Percentiles rank a stretch among this genome's conserved stretches.
Conservation (phyloP, 2,329 filamentous ascomycete species). For the Uncinocarpus reesii region DNA sequence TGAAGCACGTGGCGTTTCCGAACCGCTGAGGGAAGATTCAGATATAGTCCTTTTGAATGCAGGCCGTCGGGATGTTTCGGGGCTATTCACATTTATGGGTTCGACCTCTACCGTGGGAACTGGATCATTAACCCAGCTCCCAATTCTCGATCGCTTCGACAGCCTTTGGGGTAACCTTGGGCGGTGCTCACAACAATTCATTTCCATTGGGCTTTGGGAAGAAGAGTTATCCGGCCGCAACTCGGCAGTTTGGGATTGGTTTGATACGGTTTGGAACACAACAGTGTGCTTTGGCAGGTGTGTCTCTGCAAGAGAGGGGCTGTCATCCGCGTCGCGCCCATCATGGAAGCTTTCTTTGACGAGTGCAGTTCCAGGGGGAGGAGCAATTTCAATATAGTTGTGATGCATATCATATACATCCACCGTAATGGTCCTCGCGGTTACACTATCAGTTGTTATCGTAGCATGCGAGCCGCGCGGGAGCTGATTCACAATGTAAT, state of each 20-base stretch:
- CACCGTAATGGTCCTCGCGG: conserved; percentile 39
- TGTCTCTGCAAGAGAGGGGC: conserved; percentile 4
- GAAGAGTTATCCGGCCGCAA: conserved; percentile 21
- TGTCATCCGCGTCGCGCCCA: conserved; percentile 39
- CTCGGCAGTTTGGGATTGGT: conserved; percentile 31
- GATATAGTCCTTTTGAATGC: conserved; percentile 8
- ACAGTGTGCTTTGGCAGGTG: conserved; percentile 35
- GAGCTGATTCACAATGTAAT: conserved; percentile 40
- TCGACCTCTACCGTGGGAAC: conserved; percentile 2
- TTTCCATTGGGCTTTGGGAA: not conserved
- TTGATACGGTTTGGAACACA: conserved; percentile 38
- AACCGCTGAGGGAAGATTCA: conserved; percentile 19
- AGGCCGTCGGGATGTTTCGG: not conserved
- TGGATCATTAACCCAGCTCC: conserved; percentile 1
- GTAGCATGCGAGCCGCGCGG: conserved; percentile 35
- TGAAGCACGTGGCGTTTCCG: conserved; percentile 20
- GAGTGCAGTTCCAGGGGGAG: conserved; percentile 39
- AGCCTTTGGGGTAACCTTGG: not conserved
- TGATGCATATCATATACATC: conserved; percentile 34
- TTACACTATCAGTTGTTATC: conserved; percentile 35
- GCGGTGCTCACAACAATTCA: not conserved
- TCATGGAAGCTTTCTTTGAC: conserved; percentile 40
- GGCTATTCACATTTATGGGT: not conserved
- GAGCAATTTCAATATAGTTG: conserved; percentile 33
- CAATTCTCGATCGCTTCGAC: not conserved